Percentiles rank a stretch among this genome's conserved stretches.
These are phyloP conservation scores for Carnegiea gigantea DNA, from an alignment of 179 eudicot genomes.

Conservation along the genomic window DNA sequence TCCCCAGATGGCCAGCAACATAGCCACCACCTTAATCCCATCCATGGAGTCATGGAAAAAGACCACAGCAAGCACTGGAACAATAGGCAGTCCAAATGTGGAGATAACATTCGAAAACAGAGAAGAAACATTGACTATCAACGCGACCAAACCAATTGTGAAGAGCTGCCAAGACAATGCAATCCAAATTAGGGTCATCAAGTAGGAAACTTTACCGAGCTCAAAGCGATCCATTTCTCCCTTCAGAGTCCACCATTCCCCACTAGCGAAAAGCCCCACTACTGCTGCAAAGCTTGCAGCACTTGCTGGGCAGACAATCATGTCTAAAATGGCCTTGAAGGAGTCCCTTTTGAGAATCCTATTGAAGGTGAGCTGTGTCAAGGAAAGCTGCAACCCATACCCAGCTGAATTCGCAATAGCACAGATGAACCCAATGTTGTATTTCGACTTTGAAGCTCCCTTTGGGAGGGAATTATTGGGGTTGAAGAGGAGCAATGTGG, in stretches of 20 bases:
- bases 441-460: conserved; percentile 27
- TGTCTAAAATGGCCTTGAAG: conserved; percentile 33
- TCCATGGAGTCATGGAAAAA: conserved; percentile 52
- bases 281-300: conserved; percentile 44
- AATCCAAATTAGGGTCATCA: conserved; percentile 53
- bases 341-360: conserved; percentile 37
- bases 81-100: conserved; percentile 46
- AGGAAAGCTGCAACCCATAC: conserved; percentile 41
- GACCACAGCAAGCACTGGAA: conserved; percentile 45
- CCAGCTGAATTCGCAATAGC: conserved; percentile 53
- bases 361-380: conserved; percentile 44
- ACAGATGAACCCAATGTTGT: conserved; percentile 44
- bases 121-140: conserved; percentile 63
- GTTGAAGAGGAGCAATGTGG: conserved; percentile 39
- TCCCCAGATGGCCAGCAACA: conserved; percentile 63
- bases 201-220: conserved; percentile 47
- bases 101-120: conserved; percentile 61
- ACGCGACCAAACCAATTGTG: conserved; percentile 42
- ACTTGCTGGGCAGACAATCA: conserved; percentile 36
- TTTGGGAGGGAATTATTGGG: conserved; percentile 20
- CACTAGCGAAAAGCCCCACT: conserved; percentile 54
- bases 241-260: conserved; percentile 52
- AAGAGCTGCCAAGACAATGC: conserved; percentile 60
- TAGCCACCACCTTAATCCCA: conserved; percentile 45
- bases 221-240: conserved; percentile 50